Base-by-base conservation (phyloP, 805 yeast genomes). In the Spencermartinsiella europaea region DNA sequence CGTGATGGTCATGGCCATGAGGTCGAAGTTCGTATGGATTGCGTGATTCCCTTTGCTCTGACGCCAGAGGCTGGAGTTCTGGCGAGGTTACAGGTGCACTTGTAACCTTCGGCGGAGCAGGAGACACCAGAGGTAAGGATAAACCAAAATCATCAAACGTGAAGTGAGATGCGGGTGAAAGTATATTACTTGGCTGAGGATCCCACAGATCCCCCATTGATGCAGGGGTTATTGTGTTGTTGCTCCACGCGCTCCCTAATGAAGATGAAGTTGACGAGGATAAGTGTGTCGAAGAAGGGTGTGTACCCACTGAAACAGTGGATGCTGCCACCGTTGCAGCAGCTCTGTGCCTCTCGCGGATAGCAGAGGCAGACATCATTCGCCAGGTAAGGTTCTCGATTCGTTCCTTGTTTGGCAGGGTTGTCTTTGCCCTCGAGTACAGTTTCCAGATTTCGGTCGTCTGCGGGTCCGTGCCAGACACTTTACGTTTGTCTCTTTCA, bases 351-450 rank as follows among this genome's bases (percentile, higher is more conserved):
- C 39, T 36, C 20, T 21, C 16, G 20, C 27, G 28, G 10, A 31
- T 21, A 16, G 41, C 36, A 5, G 34, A 17, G 21, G 21, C 33
- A 20, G 52, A 41, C 90, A 88, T 83, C 79, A 88, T 75, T 49
- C 96, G 69, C 96, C 96, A 88, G 7, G 95, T 81, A 45, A 88
- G 65, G 61, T 89, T 89, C 59, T 85, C 87, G 81, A 89, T 83
- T 42, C 96, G 70, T 21, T 79, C 75, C 46, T 77, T 75, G 62
- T 85, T 80, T 1, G 95, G 95, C 35, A 89, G 66, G 10, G 82
- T 73, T 8, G 85, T 81, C 53, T 78, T 79, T 14, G 95, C 95
- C 53, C 76, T 77, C 43, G 83, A 72, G 65, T 89, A 89, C 82
- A 89, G 76, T 59, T 80, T 80, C 95, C 95, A 89, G 19, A 87